Conservation (phyloP, 1,284 basidiomycete genomes). For the Vanrija sp. region DNA sequence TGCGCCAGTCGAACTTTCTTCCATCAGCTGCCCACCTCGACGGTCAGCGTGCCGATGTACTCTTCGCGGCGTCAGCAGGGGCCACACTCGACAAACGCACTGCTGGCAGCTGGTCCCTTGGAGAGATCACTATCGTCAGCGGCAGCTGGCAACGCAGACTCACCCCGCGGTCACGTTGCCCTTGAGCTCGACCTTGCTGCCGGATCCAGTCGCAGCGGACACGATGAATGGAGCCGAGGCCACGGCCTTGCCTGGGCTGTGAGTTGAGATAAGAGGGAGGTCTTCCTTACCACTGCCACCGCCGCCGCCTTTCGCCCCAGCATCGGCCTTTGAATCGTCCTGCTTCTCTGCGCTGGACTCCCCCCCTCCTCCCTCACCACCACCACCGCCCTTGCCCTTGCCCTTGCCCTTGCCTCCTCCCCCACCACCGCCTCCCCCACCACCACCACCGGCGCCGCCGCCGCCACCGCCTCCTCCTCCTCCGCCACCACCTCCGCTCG, state of each 20-base stretch:
- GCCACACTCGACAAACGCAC: constrained; percentile 8
- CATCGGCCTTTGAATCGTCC: constrained; percentile 1
- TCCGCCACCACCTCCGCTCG: background rate
- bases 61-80: constrained; percentile 12
- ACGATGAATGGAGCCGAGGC: constrained; percentile 22
- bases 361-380: background rate
- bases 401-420: constrained; percentile 1
- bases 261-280: background rate
- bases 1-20: too few species aligned
- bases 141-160: constrained; percentile 1
- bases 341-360: background rate
- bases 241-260: constrained; percentile 14
- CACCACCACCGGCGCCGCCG: background rate
- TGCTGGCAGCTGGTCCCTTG: constrained; percentile 34
- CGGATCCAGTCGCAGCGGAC: constrained; percentile 8
- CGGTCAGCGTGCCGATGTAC: constrained; percentile 37
- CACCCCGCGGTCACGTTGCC: constrained; percentile 22
- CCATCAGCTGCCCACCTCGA: constrained; percentile 35
- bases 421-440: background rate
- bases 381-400: background rate
- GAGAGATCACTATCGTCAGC: constrained; percentile 25
- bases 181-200: background rate
- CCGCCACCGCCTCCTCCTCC: constrained; percentile 1
- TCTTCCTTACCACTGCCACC: background rate
- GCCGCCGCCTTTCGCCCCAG: background rate